phyloP scores from a whole-genome alignment of 2,329 filamentous ascomycete genomes.

The Pseudogymnoascus sp. region DNA sequence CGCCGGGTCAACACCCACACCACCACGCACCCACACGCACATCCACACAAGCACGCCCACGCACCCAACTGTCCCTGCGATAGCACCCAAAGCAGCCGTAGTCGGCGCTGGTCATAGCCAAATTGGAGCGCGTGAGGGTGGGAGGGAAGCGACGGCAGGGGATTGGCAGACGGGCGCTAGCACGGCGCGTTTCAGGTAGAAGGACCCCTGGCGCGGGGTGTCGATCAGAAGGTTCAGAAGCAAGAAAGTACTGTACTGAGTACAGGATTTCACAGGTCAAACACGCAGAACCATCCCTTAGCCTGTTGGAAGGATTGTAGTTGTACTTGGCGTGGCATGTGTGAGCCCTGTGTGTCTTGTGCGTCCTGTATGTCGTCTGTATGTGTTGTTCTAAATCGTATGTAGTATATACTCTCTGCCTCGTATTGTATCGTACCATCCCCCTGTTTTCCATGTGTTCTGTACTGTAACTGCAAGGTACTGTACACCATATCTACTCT shows the following conservation, averaged over 20 bases:
- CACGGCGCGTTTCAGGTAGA: conserved; percentile 1
- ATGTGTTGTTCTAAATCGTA: neutral
- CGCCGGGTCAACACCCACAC: neutral
- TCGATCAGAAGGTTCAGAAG: neutral
- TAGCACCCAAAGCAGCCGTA: neutral
- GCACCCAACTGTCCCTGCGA: neutral
- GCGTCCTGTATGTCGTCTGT: neutral
- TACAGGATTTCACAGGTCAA: neutral
- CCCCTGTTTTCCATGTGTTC: neutral
- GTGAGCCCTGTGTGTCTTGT: neutral
- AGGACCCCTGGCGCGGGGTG: conserved; percentile 3
- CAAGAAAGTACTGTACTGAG: neutral
- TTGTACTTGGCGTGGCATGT: neutral
- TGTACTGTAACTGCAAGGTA: neutral
- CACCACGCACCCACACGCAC: neutral
- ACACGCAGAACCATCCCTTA: neutral
- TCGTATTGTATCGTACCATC: neutral
- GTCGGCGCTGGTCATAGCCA: neutral
- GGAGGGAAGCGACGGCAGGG: neutral
- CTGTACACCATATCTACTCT: no score
- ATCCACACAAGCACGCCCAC: neutral
- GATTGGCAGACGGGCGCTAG: conserved; percentile 4
- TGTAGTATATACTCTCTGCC: neutral
- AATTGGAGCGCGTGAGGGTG: neutral
- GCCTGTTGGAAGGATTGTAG: neutral